These are phyloP conservation scores for Daldinia sp. DNA, from an alignment of 2,329 filamentous ascomycete genomes.

Conservation along the genomic window DNA sequence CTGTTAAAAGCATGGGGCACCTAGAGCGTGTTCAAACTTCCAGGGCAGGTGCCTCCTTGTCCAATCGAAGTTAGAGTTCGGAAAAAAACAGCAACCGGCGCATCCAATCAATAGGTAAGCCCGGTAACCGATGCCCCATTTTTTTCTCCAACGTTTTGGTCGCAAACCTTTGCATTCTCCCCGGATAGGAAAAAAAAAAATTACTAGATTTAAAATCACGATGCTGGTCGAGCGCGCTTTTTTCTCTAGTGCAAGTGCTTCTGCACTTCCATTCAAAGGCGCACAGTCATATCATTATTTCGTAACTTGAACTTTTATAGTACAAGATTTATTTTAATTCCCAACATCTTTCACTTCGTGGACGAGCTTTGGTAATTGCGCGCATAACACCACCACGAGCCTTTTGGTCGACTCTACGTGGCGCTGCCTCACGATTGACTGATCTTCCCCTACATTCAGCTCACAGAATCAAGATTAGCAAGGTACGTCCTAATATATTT, in stretches of 20 bases:
- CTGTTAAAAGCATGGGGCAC: neutral
- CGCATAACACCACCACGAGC: conserved; percentile 18
- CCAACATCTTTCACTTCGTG: neutral
- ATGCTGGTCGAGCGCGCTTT: conserved; percentile 28
- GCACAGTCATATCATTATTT: conserved; percentile 5
- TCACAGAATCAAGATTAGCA: neutral
- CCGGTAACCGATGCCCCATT: conserved; percentile 14
- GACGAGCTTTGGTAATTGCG: conserved; percentile 15
- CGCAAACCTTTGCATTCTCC: conserved; percentile 29
- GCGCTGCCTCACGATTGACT: conserved; percentile 25
- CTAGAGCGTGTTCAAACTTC: too few relatives aligned
- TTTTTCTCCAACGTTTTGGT: conserved; percentile 30
- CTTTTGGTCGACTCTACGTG: conserved; percentile 7
- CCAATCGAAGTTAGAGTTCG: conserved; percentile 15
- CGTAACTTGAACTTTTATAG: conserved; percentile 5
- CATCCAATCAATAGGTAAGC: conserved; percentile 26
- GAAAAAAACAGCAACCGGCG: conserved; percentile 24
- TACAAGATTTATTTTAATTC: neutral
- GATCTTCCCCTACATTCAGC: neutral
- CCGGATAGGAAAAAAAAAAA: conserved; percentile 29
- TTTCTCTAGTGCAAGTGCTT: conserved; percentile 19
- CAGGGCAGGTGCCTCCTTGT: too few relatives aligned
- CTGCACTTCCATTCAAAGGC: conserved; percentile 18
- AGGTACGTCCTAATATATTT: neutral
- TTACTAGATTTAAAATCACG: conserved; percentile 27